phyloP scores from a whole-genome alignment of 768 basidiomycete genomes.

The Boletus rubropictus region DNA sequence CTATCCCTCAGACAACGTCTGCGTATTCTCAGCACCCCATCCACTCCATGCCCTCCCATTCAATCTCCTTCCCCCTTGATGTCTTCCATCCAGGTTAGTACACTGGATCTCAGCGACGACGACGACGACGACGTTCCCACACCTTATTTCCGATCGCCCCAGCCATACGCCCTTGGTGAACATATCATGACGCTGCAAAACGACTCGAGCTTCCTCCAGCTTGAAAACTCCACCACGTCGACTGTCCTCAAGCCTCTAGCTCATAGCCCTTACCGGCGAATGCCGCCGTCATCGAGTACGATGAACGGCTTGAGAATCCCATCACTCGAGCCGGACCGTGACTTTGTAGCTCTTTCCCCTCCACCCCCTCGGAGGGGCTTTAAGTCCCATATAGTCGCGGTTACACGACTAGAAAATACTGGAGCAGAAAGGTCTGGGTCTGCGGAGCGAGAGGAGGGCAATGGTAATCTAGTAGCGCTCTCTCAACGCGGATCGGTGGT shows the following conservation, averaged over 20 bases:
- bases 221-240: slow-evolving; percentile 42
- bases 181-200: slow-evolving; percentile 49
- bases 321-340: slow-evolving; percentile 27
- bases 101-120: slow-evolving; percentile 24
- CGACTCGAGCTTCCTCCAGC: slow-evolving; percentile 58
- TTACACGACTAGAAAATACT: slow-evolving; percentile 7
- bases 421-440: slow-evolving; percentile 11
- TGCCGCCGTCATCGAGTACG: slow-evolving; percentile 16
- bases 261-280: slow-evolving; percentile 21
- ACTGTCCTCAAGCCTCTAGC: slow-evolving; percentile 17
- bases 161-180: slow-evolving; percentile 43
- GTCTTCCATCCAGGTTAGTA: slow-evolving; percentile 24
- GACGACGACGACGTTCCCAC: slow-evolving; percentile 27
- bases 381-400: slow-evolving; percentile 35
- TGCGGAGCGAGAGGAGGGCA: slow-evolving; percentile 8
- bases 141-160: slow-evolving; percentile 12
- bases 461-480: slow-evolving; percentile 27
- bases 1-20: slow-evolving; percentile 57
- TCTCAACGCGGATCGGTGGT: slow-evolving; percentile 49
- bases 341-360: slow-evolving; percentile 51
- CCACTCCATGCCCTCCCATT: slow-evolving; percentile 29
- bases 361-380: slow-evolving; percentile 64
- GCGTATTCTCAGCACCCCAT: slow-evolving; percentile 61
- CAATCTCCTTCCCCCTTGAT: slow-evolving; percentile 21
- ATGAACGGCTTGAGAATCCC: slow-evolving; percentile 7